Evolutionary conservation across 73 alveolate species (phyloP), one percentile per base, ranked within the genome.

Genomic region (Paramecium caudatum): DNA sequence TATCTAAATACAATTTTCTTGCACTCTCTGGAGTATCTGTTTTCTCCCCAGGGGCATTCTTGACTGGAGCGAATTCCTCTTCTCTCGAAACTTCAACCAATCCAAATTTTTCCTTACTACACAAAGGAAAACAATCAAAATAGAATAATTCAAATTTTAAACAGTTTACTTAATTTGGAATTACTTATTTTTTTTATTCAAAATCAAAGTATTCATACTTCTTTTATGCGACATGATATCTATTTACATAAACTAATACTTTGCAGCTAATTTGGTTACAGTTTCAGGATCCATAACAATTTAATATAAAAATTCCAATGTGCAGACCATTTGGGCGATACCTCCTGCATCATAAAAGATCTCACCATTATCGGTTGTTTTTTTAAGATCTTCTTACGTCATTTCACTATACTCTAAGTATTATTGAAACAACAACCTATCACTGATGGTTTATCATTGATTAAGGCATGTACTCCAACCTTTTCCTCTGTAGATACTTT

Each of bases 41-140:
- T 49, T 65, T 65, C 0, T 65, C 83, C 8, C 98, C 98, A 19
- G 74, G 93, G 13, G 97, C 96, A 81, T 95, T 95, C 74, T 95
- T 95, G 9, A 95, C 97, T 12, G 98, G 98, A 25, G 95, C 96
- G 55, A 95, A 95, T 69, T 95, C 98, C 45, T 94, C 96, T 17
- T 63, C 93, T 62, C 98, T 94, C 8, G n/a, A 43, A 12, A 82
- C 96, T 47, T 90, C 87, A 37, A 94, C 36, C 45, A 91, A 91
- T 9, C 91, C 96, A 62, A 92, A 93, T 19, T 69, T 45, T 10
- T 81, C 91, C 25, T 70, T 83, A 30, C 82, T 93, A 48, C 91
- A 70, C 17, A 91, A 68, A 0, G 95, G 92, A 15, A 94, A 84
- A 91, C 95, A 88, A 65, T 85, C 91, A 69, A 94, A 96, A 39